These are phyloP conservation scores for Thermothielavioides terrestris DNA, from an alignment of 495 filamentous ascomycete genomes.

Conservation along the genomic window DNA sequence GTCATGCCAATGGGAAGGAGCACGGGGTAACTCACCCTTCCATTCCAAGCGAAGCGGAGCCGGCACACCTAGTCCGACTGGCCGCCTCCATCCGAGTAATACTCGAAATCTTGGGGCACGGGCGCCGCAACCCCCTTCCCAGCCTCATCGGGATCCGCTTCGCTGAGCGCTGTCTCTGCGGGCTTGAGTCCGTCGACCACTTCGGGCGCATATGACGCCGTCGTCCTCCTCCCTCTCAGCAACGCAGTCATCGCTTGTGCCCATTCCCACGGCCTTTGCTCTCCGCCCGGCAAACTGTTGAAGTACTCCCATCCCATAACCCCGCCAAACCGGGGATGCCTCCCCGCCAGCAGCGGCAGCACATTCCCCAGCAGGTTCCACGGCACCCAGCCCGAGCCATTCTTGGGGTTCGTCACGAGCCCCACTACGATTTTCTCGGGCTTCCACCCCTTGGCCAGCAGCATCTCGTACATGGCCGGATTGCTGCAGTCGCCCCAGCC, in stretches of 20 bases:
- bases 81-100: slow-evolving; percentile 19
- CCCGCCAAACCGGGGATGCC: slow-evolving; percentile 53
- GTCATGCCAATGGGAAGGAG: too few species aligned
- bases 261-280: slow-evolving; percentile 59
- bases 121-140: slow-evolving; percentile 6
- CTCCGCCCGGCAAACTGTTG: slow-evolving; percentile 56
- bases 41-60: not conserved
- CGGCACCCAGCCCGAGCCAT: slow-evolving; percentile 45
- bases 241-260: slow-evolving; percentile 39
- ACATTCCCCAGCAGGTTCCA: slow-evolving; percentile 29
- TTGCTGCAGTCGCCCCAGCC: slow-evolving; percentile 59
- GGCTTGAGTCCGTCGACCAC: not conserved
- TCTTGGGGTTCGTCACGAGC: slow-evolving; percentile 66
- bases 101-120: slow-evolving; percentile 22
- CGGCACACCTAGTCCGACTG: not conserved
- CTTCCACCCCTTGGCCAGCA: slow-evolving; percentile 67
- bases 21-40: not conserved
- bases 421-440: slow-evolving; percentile 66
- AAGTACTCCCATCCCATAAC: slow-evolving; percentile 90
- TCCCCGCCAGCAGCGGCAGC: slow-evolving; percentile 26
- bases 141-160: slow-evolving; percentile 12
- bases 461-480: slow-evolving; percentile 56
- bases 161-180: not conserved
- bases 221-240: slow-evolving; percentile 16
- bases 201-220: not conserved